A percentile compares a stretch with the other conserved stretches of the same genome.
Evolutionary conservation across 164 flowering plant genomes (phyloP).

Genomic region (Piper betle): DNA sequence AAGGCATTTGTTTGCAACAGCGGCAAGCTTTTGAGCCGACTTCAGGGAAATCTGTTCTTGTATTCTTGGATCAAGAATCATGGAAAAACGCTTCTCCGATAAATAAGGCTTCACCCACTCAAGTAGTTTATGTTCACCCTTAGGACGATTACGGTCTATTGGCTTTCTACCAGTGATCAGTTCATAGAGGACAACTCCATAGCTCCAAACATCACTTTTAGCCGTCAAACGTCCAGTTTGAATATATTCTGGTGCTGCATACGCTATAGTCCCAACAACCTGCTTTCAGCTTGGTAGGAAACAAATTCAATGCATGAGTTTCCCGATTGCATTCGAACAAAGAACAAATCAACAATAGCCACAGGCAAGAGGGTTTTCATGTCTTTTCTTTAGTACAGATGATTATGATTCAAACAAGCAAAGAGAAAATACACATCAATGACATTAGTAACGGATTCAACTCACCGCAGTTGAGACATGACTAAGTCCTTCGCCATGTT

Average conservation of each 20-base stretch:
- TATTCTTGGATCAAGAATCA: conserved; percentile 70
- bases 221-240: conserved; percentile 77
- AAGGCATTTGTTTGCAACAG: conserved; percentile 70
- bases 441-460: not conserved
- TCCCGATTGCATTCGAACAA: not conserved
- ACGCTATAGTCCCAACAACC: conserved; percentile 95
- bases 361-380: not conserved
- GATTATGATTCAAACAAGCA: not conserved
- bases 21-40: conserved; percentile 60
- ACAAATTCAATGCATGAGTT: not conserved
- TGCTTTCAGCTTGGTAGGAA: conserved; percentile 10
- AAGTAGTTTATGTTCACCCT: conserved; percentile 61
- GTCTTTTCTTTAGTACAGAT: not conserved
- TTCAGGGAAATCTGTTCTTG: conserved; percentile 37
- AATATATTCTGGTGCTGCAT: conserved; percentile 91
- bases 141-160: conserved; percentile 63
- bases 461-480: conserved; percentile 97
- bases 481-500: conserved; percentile 56
- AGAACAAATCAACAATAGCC: not conserved
- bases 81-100: conserved; percentile 47
- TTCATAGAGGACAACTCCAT: conserved; percentile 83
- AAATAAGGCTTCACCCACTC: conserved; percentile 79
- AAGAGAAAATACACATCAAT: not conserved
- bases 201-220: conserved; percentile 88
- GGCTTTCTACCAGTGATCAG: conserved; percentile 85